These are phyloP conservation scores for Bipolaris oryzae DNA, from an alignment of 2,329 filamentous ascomycete genomes.

Conservation along the genomic window DNA sequence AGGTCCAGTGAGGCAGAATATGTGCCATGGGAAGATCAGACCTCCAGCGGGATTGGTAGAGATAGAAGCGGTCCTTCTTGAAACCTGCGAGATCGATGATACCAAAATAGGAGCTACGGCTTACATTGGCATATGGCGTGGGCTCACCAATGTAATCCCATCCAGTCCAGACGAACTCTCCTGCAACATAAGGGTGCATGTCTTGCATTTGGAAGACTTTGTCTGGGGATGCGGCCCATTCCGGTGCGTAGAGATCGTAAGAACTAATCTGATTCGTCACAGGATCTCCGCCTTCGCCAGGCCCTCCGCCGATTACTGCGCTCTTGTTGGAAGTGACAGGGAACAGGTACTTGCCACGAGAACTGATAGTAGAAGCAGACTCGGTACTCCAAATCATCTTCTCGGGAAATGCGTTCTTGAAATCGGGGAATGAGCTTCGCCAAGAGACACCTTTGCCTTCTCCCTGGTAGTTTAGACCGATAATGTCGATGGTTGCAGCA, in stretches of 20 bases:
- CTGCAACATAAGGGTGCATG: conserved; percentile 56
- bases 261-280: conserved; percentile 51
- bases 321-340: conserved; percentile 53
- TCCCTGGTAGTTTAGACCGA: conserved; percentile 63
- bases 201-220: conserved; percentile 61
- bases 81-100: conserved; percentile 65
- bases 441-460: conserved; percentile 52
- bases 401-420: conserved; percentile 54
- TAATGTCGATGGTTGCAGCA: conserved; percentile 53
- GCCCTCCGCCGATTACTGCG: conserved; percentile 48
- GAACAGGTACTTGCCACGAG: conserved; percentile 60
- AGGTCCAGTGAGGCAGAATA: conserved; percentile 64
- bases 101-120: conserved; percentile 62
- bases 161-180: conserved; percentile 61
- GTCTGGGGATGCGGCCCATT: conserved; percentile 58
- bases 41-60: conserved; percentile 63
- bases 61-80: conserved; percentile 61
- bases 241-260: conserved; percentile 59
- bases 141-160: conserved; percentile 60
- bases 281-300: conserved; percentile 45
- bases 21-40: conserved; percentile 57
- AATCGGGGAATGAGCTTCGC: conserved; percentile 53
- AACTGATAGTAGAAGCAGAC: conserved; percentile 53
- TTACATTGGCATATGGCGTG: conserved; percentile 55
- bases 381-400: conserved; percentile 52